Percentiles rank a stretch among this genome's conserved stretches.
Conservation (phyloP, 179 eudicot genomes). For the Camellia oleifera region DNA sequence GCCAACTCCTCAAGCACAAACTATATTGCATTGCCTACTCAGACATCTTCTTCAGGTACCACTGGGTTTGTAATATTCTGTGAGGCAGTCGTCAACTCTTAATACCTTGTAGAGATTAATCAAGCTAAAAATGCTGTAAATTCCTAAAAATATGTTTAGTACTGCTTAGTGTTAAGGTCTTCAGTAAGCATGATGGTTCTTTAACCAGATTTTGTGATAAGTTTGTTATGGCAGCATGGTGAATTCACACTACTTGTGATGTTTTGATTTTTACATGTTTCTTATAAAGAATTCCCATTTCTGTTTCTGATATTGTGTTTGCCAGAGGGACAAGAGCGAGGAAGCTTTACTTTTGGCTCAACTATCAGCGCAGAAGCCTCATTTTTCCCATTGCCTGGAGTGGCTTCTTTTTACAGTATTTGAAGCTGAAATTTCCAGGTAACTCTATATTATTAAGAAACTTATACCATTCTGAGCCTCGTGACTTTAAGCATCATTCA, state of each 20-base stretch:
- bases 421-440: conserved; percentile 97
- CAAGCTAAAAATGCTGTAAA: no score
- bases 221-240: conserved; percentile 5
- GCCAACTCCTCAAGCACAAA: no score
- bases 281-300: not conserved
- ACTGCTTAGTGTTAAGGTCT: not conserved
- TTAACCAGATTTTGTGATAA: not conserved
- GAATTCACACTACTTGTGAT: not conserved
- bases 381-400: conserved; percentile 96
- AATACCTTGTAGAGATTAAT: no score
- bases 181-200: not conserved
- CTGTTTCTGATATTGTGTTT: conserved; percentile 16
- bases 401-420: conserved; percentile 99
- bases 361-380: conserved; percentile 91
- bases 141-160: not conserved
- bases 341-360: conserved; percentile 91
- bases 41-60: no score
- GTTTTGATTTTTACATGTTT: not conserved
- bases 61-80: no score
- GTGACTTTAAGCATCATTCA: not conserved
- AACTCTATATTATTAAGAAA: conserved; percentile 3
- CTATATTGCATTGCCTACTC: no score
- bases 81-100: no score
- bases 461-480: not conserved
- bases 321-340: conserved; percentile 84